Conservation (phyloP, 495 filamentous ascomycete species). For the Chaetomium cochliodes region DNA sequence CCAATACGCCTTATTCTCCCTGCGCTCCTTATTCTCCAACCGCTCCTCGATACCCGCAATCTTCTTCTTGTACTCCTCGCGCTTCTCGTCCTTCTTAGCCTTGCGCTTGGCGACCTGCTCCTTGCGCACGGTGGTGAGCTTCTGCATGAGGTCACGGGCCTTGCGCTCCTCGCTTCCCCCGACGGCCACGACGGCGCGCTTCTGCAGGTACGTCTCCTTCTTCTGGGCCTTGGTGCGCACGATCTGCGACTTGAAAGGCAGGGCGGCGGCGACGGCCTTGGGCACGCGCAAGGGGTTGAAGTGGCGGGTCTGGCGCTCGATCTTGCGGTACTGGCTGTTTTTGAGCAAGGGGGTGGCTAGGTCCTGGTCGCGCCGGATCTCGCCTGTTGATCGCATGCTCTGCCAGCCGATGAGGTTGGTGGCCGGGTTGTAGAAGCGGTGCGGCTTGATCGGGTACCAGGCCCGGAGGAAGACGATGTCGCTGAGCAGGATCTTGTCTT, state of each 20-base stretch:
- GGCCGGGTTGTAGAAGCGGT: conserved; percentile 94
- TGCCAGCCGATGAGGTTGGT: conserved; percentile 89
- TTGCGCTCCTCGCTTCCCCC: conserved; percentile 77
- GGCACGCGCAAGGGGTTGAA: conserved; percentile 95
- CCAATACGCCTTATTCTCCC: conserved; percentile 92
- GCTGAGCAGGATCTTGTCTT: conserved; percentile 95
- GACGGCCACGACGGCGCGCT: conserved; percentile 74
- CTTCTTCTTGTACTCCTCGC: conserved; percentile 74
- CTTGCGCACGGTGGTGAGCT: conserved; percentile 85
- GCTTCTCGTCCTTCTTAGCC: conserved; percentile 80
- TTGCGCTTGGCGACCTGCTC: conserved; percentile 81
- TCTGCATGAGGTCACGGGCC: conserved; percentile 87
- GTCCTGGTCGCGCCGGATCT: conserved; percentile 74
- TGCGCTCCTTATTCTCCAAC: conserved; percentile 78
- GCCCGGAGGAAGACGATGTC: conserved; percentile 94
- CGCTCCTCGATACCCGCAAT: conserved; percentile 77
- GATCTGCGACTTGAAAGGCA: conserved; percentile 93
- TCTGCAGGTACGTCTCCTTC: conserved; percentile 86
- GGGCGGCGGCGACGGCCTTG: conserved; percentile 73
- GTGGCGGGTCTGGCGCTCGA: conserved; percentile 76
- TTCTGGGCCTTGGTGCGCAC: conserved; percentile 73
- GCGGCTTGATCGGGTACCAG: conserved; percentile 94
- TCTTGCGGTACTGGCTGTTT: conserved; percentile 77
- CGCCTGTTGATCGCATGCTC: conserved; percentile 90
- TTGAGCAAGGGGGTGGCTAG: conserved; percentile 73